Evolutionary conservation across 306 rosid species (phyloP).

Genomic region (Lotus japonicus): DNA sequence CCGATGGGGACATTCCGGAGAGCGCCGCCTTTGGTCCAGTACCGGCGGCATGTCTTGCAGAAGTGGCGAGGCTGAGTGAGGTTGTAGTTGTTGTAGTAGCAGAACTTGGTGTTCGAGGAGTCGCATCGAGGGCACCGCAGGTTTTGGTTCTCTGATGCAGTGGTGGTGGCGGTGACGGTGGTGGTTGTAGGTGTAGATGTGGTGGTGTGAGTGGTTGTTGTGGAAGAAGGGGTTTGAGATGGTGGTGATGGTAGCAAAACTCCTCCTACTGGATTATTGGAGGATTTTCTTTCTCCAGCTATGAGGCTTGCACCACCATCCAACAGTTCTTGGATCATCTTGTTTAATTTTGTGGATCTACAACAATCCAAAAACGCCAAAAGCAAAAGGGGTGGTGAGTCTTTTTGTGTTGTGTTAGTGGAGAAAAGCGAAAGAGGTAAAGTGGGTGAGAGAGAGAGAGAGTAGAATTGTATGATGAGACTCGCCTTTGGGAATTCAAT

Average conservation of each 20-base stretch:
- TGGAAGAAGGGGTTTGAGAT: constrained; percentile 22
- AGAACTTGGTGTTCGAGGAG: constrained; percentile 76
- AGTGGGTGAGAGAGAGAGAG: constrained; percentile 24
- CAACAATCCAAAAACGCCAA: constrained; percentile 69
- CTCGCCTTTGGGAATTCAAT: constrained; percentile 43
- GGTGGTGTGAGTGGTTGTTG: constrained; percentile 22
- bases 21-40: constrained; percentile 46
- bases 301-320: constrained; percentile 51
- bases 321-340: constrained; percentile 94
- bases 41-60: constrained; percentile 97
- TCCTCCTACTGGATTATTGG: constrained; percentile 35
- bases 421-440: constrained; percentile 47
- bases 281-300: constrained; percentile 51
- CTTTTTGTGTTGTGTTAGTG: constrained; percentile 73
- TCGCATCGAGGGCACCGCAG: constrained; percentile 52
- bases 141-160: constrained; percentile 41
- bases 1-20: constrained; percentile 27
- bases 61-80: constrained; percentile 98
- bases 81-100: constrained; percentile 53
- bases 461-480: constrained; percentile 28
- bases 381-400: constrained; percentile 48
- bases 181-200: constrained; percentile 18
- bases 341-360: constrained; percentile 50
- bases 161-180: constrained; percentile 28
- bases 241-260: constrained; percentile 22